Evolutionary conservation across 306 rosid species (phyloP).

Genomic region (Casuarina glauca): DNA sequence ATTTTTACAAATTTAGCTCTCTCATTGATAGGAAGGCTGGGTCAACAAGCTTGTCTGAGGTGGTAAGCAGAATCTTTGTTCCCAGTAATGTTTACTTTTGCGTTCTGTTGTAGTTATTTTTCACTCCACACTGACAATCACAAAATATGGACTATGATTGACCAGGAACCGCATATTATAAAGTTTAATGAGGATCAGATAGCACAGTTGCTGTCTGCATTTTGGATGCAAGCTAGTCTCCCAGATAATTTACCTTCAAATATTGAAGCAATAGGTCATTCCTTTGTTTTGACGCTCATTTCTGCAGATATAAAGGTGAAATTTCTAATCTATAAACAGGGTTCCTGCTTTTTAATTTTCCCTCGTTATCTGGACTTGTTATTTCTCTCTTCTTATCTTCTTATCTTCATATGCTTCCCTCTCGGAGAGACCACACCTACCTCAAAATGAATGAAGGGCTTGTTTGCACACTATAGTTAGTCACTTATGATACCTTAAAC

Average conservation of each 20-base stretch:
- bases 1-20: conserved; percentile 61
- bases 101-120: conserved; percentile 7
- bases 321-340: neutral
- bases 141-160: conserved; percentile 31
- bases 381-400: neutral
- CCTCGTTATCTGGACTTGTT: neutral
- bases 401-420: neutral
- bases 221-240: conserved; percentile 87
- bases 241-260: conserved; percentile 89
- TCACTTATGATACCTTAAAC: conserved; percentile 20
- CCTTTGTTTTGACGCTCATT: conserved; percentile 64
- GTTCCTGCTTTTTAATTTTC: neutral
- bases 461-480: neutral
- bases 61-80: conserved; percentile 42
- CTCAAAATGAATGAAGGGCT: neutral
- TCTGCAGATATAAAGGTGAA: conserved; percentile 78
- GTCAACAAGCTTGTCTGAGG: conserved; percentile 49
- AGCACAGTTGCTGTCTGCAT: conserved; percentile 77
- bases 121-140: conserved; percentile 10
- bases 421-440: neutral
- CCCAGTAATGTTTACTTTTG: conserved; percentile 9
- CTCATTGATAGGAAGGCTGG: conserved; percentile 70
- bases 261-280: conserved; percentile 79
- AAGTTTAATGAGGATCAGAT: conserved; percentile 90
- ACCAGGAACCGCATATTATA: conserved; percentile 77